phyloP scores from a whole-genome alignment of 2,329 filamentous ascomycete species.

The Fusarium sp. region DNA sequence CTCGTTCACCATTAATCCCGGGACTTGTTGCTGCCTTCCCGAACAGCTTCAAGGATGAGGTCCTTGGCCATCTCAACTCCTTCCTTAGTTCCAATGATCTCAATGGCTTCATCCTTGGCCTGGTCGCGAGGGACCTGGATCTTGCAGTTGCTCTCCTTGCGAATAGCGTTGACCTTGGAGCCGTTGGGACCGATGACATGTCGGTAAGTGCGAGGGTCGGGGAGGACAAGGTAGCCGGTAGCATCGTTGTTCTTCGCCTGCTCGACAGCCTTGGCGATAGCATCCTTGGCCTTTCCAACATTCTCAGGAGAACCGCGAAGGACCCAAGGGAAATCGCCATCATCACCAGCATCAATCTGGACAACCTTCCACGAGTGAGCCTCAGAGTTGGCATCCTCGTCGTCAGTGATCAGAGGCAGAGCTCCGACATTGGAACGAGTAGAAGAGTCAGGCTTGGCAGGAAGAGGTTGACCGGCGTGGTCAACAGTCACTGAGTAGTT shows the following conservation, averaged over 20 bases:
- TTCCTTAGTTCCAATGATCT: slow-evolving; percentile 82
- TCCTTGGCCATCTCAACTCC: slow-evolving; percentile 89
- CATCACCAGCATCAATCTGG: slow-evolving; percentile 69
- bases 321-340: slow-evolving; percentile 88
- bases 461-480: slow-evolving; percentile 83
- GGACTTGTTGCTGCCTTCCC: slow-evolving; percentile 63
- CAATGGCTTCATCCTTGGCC: slow-evolving; percentile 81
- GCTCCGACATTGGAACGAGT: slow-evolving; percentile 68
- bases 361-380: slow-evolving; percentile 87
- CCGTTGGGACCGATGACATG: slow-evolving; percentile 91
- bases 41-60: slow-evolving; percentile 86
- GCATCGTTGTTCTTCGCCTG: slow-evolving; percentile 76
- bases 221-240: slow-evolving; percentile 88
- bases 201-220: slow-evolving; percentile 89
- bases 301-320: slow-evolving; percentile 83
- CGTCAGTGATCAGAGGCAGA: slow-evolving; percentile 94
- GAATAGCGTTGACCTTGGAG: slow-evolving; percentile 91
- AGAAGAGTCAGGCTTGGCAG: slow-evolving; percentile 72
- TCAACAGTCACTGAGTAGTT: slow-evolving; percentile 92
- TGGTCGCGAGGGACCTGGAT: slow-evolving; percentile 93
- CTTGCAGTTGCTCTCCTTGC: slow-evolving; percentile 91
- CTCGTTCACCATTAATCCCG: slow-evolving; percentile 45
- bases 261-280: slow-evolving; percentile 78
- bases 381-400: slow-evolving; percentile 71
- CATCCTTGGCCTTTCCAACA: slow-evolving; percentile 82